Base-by-base conservation (phyloP, 352 stramenopile species). In the Globisporangium cederbergense region DNA sequence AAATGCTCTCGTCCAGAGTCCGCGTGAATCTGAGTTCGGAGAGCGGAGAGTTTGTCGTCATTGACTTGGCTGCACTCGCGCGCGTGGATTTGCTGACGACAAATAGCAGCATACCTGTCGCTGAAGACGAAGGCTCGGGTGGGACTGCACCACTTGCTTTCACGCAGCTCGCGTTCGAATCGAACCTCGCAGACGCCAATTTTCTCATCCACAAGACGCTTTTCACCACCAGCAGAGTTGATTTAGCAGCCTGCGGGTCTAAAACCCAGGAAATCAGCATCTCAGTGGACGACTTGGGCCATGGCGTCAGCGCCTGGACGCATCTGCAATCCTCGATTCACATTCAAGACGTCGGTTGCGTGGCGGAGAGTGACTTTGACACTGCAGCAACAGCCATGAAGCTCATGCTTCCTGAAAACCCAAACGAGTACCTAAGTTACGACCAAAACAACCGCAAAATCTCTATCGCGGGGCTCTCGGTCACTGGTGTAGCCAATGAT, bases 151-250 rank as follows among this genome's bases (percentile, higher is more conserved):
- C 18, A 22, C 9, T 59, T 18, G 43, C 45, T 10, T 71, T 51
- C 36, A 66, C 49, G 10, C 49, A 56, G 8, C 30, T 74, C 28
- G 47, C 56, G 25, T 65, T 74, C 13, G 53, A 74, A 59, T 64
- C 59, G 3, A 32, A 28, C 14, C 45, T 72, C 8, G 9, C n/a
- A 14, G 60, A 62, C n/a, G 32, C 55, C 11, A 74, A 74, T 45
- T 18, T 22, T 6, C 50, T 71, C 22, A 40, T 74, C 16, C 43
- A 38, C 16, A 46, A 42, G 10, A 55, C 65, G 8, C 32, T 71
- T 18, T 64, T 60, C 20, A 50, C 22, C 18, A 13, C 59, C 16
- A 57, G 53, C 52, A 51, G n/a, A 28, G 36, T 22, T 0, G n/a
- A 7, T 7, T 3, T 18, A 16, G 56, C 18, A 22, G 20, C 34